phyloP scores from a whole-genome alignment of 345 rosid species.

The Citrus trifoliata region DNA sequence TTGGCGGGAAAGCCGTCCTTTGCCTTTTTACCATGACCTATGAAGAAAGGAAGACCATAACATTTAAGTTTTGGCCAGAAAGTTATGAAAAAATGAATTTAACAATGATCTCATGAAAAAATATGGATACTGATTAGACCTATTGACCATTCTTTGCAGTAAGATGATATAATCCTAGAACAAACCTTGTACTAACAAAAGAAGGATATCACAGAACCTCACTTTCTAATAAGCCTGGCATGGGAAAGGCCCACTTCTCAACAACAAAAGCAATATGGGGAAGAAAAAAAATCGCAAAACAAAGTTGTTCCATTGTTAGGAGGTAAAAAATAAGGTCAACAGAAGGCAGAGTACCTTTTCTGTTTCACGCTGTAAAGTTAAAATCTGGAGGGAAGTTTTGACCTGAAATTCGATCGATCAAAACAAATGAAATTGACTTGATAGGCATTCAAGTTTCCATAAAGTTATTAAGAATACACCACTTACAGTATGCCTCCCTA shows the following conservation, averaged over 20 bases:
- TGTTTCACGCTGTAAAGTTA: conserved; percentile 81
- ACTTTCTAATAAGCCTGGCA: background rate
- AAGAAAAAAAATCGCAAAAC: background rate
- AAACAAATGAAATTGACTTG: conserved; percentile 8
- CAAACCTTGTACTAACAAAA: background rate
- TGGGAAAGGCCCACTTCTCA: background rate
- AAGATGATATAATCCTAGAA: background rate
- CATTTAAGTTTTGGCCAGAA: background rate
- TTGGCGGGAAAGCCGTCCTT: conserved; percentile 96
- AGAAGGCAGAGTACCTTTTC: conserved; percentile 53
- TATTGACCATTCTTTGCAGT: background rate
- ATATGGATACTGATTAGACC: background rate
- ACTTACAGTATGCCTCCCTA: conserved; percentile 77
- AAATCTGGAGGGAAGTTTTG: conserved; percentile 87
- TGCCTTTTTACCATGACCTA: conserved; percentile 86
- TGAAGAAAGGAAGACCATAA: background rate
- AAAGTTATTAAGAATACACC: conserved; percentile 1
- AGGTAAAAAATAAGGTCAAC: background rate
- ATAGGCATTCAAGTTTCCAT: conserved; percentile 5
- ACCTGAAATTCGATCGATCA: conserved; percentile 52
- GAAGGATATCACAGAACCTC: conserved; percentile 1
- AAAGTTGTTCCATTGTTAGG: background rate
- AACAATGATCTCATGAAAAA: background rate
- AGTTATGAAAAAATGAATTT: background rate
- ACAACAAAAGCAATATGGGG: background rate